A percentile compares a stretch with the other conserved stretches of the same genome.
phyloP scores from a whole-genome alignment of 352 stramenopile genomes.

The Lagenidium giganteum region DNA sequence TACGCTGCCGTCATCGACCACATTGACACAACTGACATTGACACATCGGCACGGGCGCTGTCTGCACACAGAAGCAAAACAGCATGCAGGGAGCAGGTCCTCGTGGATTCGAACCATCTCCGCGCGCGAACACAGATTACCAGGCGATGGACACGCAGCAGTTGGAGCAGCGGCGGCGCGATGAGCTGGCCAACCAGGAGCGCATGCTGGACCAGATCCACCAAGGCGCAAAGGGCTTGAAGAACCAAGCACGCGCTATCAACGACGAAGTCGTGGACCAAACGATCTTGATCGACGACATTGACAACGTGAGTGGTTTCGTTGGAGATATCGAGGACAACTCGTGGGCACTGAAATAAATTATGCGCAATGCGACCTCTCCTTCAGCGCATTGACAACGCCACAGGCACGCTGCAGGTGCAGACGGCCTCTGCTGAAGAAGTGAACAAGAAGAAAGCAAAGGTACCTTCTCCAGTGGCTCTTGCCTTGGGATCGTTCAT shows the following conservation, averaged over 20 bases:
- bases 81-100: too few species aligned
- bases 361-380: too few species aligned
- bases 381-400: too few species aligned
- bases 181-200: slow-evolving; percentile 47
- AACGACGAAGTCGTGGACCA: slow-evolving; percentile 72
- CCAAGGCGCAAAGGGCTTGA: slow-evolving; percentile 49
- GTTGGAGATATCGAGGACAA: too few species aligned
- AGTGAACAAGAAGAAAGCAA: slow-evolving; percentile 65
- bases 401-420: slow-evolving; percentile 39
- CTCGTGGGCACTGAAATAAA: too few species aligned
- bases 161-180: slow-evolving; percentile 34
- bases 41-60: too few species aligned
- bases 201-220: slow-evolving; percentile 60
- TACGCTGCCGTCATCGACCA: too few species aligned
- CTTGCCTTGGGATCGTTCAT: not conserved
- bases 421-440: slow-evolving; percentile 46
- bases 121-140: too few species aligned
- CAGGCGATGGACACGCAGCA: slow-evolving; percentile 48
- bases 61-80: too few species aligned
- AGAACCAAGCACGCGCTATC: slow-evolving; percentile 68
- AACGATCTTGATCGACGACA: slow-evolving; percentile 69
- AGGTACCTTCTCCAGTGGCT: too few species aligned
- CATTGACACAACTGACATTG: too few species aligned
- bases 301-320: slow-evolving; percentile 26
- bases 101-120: too few species aligned